Conservation (phyloP, 345 rosid species). For the Salix caprea region DNA sequence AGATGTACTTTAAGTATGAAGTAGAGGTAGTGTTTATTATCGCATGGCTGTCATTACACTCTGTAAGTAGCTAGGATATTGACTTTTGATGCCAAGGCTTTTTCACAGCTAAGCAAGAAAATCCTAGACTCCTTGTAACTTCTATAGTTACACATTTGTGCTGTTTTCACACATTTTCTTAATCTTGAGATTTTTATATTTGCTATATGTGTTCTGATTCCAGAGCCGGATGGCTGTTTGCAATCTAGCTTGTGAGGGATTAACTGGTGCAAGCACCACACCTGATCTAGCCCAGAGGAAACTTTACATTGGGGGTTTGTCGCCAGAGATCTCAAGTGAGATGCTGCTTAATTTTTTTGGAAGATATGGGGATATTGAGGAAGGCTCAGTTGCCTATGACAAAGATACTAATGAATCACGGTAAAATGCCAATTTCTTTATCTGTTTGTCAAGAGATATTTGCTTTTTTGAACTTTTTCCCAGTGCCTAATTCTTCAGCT, state of each 20-base stretch:
- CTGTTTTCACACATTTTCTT: background rate
- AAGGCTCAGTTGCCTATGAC: slow-evolving; percentile 67
- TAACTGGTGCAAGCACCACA: slow-evolving; percentile 40
- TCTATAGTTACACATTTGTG: background rate
- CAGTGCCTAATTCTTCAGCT: background rate
- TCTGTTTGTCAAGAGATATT: background rate
- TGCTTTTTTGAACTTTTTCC: background rate
- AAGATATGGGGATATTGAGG: slow-evolving; percentile 60
- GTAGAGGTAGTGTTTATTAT: background rate
- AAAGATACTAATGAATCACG: slow-evolving; percentile 65
- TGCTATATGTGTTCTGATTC: background rate
- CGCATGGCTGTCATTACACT: background rate
- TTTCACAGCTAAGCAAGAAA: background rate
- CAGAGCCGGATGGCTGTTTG: slow-evolving; percentile 71
- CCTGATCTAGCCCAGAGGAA: slow-evolving; percentile 55
- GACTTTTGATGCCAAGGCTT: background rate
- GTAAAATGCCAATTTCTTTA: slow-evolving; percentile 15
- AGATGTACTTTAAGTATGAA: background rate
- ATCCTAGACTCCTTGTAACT: background rate
- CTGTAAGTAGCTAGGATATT: background rate
- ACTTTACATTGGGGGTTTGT: slow-evolving; percentile 59
- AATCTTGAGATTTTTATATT: background rate
- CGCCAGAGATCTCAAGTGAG: slow-evolving; percentile 61
- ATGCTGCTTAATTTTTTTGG: slow-evolving; percentile 41
- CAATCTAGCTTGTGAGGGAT: slow-evolving; percentile 59